Evolutionary conservation across 495 filamentous ascomycete genomes (phyloP), one percentile per base, ranked within the genome.

Genomic region (Aspergillus homomorphus): DNA sequence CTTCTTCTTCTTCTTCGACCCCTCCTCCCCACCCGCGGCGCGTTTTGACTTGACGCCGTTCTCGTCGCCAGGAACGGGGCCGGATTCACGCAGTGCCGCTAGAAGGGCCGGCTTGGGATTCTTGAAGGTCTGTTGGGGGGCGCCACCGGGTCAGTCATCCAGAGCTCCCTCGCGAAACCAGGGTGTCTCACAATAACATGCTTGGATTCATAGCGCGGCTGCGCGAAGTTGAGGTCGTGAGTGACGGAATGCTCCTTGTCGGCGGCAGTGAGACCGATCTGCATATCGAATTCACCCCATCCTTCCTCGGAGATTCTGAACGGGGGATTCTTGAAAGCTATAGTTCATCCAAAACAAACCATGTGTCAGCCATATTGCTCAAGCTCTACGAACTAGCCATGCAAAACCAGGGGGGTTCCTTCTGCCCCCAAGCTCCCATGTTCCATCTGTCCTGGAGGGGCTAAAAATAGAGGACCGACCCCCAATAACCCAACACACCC

Each of bases 231-330:
- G 53, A 99, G 79, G 69, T 99, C 95, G 72, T 99, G 95, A 26
- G 74, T 70, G 56, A 99, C 76, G 20, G 81, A 77, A 65, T 89
- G 86, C 51, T 96, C 91, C 59, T 92, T 92, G 73, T 96, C 90
- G 22, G 87, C 84, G n/a, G 84, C 85, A 62, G 82, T 86, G 26
- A 96, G 78, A 52, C 87, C 81, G 60, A 98, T 93, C 23, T 81
- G 78, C 90, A 98, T 93, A 67, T 98, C 95, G 68, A 99, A 99
- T 75, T 99, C 95, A 66, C 95, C 95, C 95, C 95, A 99, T 64
- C 95, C 95, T 72, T 95, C 87, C 73, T 99, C 95, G 53, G 84
- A 76, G 69, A 96, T 94, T 22, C 83, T 82, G 78, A 98, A 99
- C 0, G 94, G 94, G 0, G 91, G 87, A 41, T 86, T 86, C 65